Conservation (phyloP, 768 basidiomycete species). For the Atractiella rhizophila region DNA sequence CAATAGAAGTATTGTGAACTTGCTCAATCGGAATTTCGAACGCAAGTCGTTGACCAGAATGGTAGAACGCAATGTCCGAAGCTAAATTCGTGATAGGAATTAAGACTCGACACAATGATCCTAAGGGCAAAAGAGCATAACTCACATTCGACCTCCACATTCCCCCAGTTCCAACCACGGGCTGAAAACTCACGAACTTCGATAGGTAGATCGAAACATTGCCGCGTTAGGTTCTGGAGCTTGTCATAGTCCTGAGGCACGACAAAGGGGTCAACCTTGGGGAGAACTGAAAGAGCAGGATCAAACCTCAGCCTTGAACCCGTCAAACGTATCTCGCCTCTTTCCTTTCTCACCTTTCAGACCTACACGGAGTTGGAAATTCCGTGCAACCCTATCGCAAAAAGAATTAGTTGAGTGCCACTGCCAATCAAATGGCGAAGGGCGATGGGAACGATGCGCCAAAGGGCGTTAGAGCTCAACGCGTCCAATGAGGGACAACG, state of each 20-base stretch:
- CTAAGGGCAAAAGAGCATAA: background rate
- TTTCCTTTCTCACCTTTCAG: slow-evolving; percentile 36
- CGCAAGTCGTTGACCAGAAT: slow-evolving; percentile 55
- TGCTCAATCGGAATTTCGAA: slow-evolving; percentile 68
- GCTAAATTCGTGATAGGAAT: slow-evolving; percentile 28
- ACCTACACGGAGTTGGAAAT: slow-evolving; percentile 66
- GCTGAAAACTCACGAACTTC: slow-evolving; percentile 66
- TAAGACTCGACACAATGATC: background rate
- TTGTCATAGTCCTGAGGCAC: slow-evolving; percentile 58
- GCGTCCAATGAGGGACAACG: slow-evolving; percentile 16
- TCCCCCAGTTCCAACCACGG: slow-evolving; percentile 98
- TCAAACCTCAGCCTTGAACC: slow-evolving; percentile 70
- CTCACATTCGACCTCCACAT: slow-evolving; percentile 73
- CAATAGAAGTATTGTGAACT: slow-evolving; percentile 93
- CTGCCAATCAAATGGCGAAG: background rate
- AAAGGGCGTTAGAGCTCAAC: slow-evolving; percentile 10
- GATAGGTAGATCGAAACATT: slow-evolving; percentile 58
- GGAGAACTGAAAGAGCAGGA: slow-evolving; percentile 15
- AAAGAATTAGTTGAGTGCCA: background rate
- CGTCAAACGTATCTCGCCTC: slow-evolving; percentile 67
- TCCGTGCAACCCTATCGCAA: slow-evolving; percentile 41
- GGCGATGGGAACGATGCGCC: background rate
- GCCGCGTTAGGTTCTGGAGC: slow-evolving; percentile 51
- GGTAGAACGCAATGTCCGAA: slow-evolving; percentile 68
- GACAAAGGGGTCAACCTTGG: background rate